phyloP scores from a whole-genome alignment of 768 basidiomycete genomes.

The Artomyces pyxidatus region DNA sequence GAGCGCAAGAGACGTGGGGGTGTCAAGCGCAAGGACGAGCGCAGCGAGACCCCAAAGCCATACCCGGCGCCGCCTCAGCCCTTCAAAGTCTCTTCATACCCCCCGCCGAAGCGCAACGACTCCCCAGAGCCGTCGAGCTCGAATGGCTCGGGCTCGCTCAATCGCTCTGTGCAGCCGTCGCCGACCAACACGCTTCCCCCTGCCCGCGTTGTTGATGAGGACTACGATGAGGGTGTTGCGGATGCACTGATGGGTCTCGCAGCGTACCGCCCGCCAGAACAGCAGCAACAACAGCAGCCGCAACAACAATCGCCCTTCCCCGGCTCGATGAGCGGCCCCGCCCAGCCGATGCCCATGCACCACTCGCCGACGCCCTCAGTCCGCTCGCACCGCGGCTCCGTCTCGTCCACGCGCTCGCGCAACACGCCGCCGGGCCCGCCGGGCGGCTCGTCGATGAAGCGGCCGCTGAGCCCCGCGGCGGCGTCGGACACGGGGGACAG shows the following conservation, averaged over 20 bases:
- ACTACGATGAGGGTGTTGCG: conserved; percentile 90
- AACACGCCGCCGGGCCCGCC: conserved; percentile 47
- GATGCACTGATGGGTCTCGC: conserved; percentile 72
- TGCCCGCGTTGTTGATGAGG: conserved; percentile 74
- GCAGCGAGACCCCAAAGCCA: conserved; percentile 38
- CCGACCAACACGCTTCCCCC: conserved; percentile 58
- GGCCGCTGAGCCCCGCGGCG: conserved; percentile 58
- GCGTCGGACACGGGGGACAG: conserved; percentile 43
- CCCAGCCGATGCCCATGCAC: conserved; percentile 5
- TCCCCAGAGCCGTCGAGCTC: conserved; percentile 62
- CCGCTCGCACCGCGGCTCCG: conserved; percentile 48
- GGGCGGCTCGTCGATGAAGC: conserved; percentile 39
- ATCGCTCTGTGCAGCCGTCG: conserved; percentile 62
- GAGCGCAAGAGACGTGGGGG: conserved; percentile 43
- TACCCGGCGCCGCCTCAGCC: conserved; percentile 17
- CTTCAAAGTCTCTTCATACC: conserved; percentile 16
- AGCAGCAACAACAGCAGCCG: too few species aligned
- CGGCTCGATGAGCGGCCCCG: conserved; percentile 7
- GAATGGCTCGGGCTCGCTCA: conserved; percentile 42
- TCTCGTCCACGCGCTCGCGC: conserved; percentile 58
- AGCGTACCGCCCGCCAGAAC: conserved; percentile 19
- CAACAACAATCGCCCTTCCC: conserved; percentile 15
- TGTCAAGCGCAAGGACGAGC: conserved; percentile 29
- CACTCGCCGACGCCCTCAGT: conserved; percentile 33
- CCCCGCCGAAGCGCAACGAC: conserved; percentile 29